Conservation (phyloP, 352 stramenopile species). For the Hyaloperonospora arabidopsidis region DNA sequence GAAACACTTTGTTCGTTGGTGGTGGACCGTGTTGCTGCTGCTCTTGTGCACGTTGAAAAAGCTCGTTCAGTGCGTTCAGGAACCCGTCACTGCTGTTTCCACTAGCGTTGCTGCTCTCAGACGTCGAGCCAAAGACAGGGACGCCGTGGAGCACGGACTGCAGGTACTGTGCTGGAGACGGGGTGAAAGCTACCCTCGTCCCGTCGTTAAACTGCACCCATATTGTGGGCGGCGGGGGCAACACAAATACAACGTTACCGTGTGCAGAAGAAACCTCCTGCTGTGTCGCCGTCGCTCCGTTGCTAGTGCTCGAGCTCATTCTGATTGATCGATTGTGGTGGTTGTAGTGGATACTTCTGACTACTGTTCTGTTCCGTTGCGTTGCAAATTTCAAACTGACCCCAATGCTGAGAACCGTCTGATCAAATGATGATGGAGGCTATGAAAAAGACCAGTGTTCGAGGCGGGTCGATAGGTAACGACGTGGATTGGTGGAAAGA, state of each 20-base stretch:
- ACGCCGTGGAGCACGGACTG: constrained; percentile 33
- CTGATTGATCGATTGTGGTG: not conserved
- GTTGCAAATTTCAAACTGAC: not conserved
- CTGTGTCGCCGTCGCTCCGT: constrained; percentile 10
- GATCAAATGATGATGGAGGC: not conserved
- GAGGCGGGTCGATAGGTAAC: too few species aligned
- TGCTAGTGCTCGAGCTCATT: constrained; percentile 7
- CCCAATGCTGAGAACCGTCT: not conserved
- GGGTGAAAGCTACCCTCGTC: constrained; percentile 39
- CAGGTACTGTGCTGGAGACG: constrained; percentile 32
- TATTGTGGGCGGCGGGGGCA: constrained; percentile 53
- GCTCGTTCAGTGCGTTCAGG: constrained; percentile 44
- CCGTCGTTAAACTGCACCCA: constrained; percentile 56
- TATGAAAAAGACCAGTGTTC: too few species aligned
- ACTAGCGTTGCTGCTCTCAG: not conserved
- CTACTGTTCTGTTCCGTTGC: not conserved
- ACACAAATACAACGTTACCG: constrained; percentile 38
- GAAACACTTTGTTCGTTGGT: too few species aligned
- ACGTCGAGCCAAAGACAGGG: constrained; percentile 15
- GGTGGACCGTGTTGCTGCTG: constrained; percentile 46
- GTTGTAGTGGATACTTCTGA: too few species aligned
- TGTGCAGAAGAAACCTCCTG: constrained; percentile 10
- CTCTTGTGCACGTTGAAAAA: constrained; percentile 56
- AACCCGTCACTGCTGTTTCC: constrained; percentile 26
- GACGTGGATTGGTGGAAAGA: not conserved